Conservation (phyloP, 352 stramenopile species). For the Pythium grandisporangium region DNA sequence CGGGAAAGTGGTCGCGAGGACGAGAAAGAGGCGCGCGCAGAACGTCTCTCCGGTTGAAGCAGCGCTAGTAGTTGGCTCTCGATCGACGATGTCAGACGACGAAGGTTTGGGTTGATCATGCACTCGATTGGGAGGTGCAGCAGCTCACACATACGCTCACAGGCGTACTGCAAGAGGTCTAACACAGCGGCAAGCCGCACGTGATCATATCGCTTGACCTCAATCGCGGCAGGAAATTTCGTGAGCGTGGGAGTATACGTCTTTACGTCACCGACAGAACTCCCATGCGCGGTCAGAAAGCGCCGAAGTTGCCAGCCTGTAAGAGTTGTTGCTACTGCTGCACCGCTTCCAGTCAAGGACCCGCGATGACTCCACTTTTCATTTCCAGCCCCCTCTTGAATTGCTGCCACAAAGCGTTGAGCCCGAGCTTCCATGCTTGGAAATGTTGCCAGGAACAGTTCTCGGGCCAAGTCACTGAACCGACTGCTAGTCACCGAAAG, state of each 20-base stretch:
- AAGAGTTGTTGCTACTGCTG: no score
- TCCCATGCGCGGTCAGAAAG: conserved; percentile 46
- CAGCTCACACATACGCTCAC: conserved; percentile 52
- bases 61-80: no score
- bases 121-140: conserved; percentile 22
- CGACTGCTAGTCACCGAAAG: no score
- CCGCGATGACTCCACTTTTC: no score
- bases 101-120: no score
- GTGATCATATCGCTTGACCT: conserved; percentile 42
- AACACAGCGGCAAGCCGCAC: conserved; percentile 22
- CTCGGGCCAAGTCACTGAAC: conserved; percentile 28
- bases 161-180: conserved; percentile 53
- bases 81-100: no score
- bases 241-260: conserved; percentile 40
- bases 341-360: no score
- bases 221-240: conserved; percentile 31
- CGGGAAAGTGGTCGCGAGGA: no score
- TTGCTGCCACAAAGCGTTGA: conserved; percentile 31
- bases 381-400: conserved; percentile 28
- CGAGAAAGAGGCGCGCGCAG: no score
- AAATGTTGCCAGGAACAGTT: conserved; percentile 61
- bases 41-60: no score
- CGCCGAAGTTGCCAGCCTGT: conserved; percentile 53
- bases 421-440: conserved; percentile 52
- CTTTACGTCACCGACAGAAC: no score